Evolutionary conservation across 805 yeast genomes (phyloP).

Genomic region (Nematodospora valgi): DNA sequence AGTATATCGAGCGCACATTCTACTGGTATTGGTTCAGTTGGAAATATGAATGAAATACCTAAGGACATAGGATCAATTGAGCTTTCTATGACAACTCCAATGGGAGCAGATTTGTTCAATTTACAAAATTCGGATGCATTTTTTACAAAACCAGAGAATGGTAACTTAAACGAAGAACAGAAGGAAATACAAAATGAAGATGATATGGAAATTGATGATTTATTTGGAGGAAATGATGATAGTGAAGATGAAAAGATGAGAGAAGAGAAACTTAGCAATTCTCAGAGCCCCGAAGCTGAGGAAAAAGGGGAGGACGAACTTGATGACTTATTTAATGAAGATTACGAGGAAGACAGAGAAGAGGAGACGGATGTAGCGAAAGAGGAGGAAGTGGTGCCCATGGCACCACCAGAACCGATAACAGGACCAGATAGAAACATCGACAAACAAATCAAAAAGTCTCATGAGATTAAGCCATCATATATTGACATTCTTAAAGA

Average conservation of each 20-base stretch:
- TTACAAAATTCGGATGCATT: slow-evolving; percentile 13
- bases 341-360: background rate
- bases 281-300: slow-evolving; percentile 1
- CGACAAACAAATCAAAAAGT: background rate
- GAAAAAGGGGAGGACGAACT: slow-evolving; percentile 19
- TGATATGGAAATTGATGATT: slow-evolving; percentile 22
- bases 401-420: too few species aligned
- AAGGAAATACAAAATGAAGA: slow-evolving; percentile 12
- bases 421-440: too few species aligned
- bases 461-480: slow-evolving; percentile 7
- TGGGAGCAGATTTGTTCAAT: slow-evolving; percentile 11
- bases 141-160: slow-evolving; percentile 10
- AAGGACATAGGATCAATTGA: slow-evolving; percentile 15
- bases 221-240: slow-evolving; percentile 13
- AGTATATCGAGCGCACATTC: slow-evolving; percentile 17
- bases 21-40: slow-evolving; percentile 18
- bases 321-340: slow-evolving; percentile 12
- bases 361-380: slow-evolving; percentile 9
- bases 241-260: slow-evolving; percentile 8
- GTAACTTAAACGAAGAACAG: background rate
- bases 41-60: slow-evolving; percentile 11
- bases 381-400: background rate
- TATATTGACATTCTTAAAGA: slow-evolving; percentile 53
- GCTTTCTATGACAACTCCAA: slow-evolving; percentile 12
- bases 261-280: too few species aligned